Base-by-base conservation (phyloP, 2,329 filamentous ascomycete genomes). In the Nemania sp. region DNA sequence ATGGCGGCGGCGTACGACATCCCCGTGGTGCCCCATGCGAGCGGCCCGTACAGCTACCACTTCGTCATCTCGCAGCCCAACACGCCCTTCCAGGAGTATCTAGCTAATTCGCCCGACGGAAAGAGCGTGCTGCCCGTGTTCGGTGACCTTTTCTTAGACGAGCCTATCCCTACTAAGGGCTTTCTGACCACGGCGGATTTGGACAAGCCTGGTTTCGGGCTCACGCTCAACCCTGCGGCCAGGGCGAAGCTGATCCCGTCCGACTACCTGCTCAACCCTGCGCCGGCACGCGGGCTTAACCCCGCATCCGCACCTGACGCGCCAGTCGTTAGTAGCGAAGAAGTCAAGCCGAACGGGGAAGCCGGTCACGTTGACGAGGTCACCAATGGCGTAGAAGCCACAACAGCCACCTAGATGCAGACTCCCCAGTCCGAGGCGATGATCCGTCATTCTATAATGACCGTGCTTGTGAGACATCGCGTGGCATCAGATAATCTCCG, bases 31-130 rank as follows among this genome's bases (percentile, higher is more conserved):
- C 93, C 93, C n/a, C 93, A 97, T 73, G 93, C 93, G 46, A 95
- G 90, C 63, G 93, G 93, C 1, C 91, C 93, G 2, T 97, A 97
- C 80, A 95, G 91, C 71, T 97, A 97, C 78, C 93, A 97, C 78
- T 97, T 96, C 73, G 93, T 97, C 67, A 89, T 97, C 63, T 96
- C 92, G 46, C 93, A 97, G 77, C 87, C 91, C 65, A 96, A 97
- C 79, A 91, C 90, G 13, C 93, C 93, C 5, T 97, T 97, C 83
- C 93, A 97, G 76, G 93, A 97, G 77, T 97, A 97, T 73, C 84
- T 97, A 21, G 93, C 93, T 68, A 97, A 97, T 79, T 96, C 92
- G 2, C 86, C 92, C 0, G 92, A 97, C 70, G 93, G 93, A 50
- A 91, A 92, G 80, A 92, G 87, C 64, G 93, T 97, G 17, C 79